Evolutionary conservation across 2,329 filamentous ascomycete species (phyloP).

Genomic region (Scytalidium lignicola): DNA sequence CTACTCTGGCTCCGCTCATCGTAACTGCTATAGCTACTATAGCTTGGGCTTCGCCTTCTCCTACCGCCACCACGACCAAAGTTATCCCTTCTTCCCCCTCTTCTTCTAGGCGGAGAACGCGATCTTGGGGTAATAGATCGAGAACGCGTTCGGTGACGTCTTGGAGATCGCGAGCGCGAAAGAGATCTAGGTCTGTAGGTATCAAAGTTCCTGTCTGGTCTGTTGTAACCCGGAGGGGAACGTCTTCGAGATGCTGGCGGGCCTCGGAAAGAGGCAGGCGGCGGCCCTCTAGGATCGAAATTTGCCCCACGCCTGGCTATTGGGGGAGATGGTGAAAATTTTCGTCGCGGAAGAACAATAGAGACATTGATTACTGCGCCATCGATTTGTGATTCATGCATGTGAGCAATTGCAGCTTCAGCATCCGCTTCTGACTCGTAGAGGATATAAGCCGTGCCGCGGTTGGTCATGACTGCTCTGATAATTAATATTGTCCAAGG

Average conservation of each 20-base stretch:
- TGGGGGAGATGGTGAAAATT: constrained; percentile 76
- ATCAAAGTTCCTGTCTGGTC: constrained; percentile 24
- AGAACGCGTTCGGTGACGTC: constrained; percentile 31
- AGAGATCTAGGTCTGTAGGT: constrained; percentile 30
- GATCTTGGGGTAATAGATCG: constrained; percentile 36
- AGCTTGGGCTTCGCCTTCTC: constrained; percentile 55
- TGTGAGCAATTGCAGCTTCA: constrained; percentile 84
- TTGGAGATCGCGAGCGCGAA: constrained; percentile 37
- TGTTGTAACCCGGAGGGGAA: constrained; percentile 19
- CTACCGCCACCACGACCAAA: constrained; percentile 22
- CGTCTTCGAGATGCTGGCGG: constrained; percentile 20
- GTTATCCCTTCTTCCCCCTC: constrained; percentile 23
- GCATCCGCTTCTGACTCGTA: constrained; percentile 74
- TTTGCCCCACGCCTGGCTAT: constrained; percentile 58
- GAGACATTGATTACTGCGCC: constrained; percentile 30
- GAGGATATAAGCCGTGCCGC: constrained; percentile 89
- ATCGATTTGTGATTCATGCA: constrained; percentile 83
- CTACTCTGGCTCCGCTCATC: constrained; percentile 40
- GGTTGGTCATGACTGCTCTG: constrained; percentile 71
- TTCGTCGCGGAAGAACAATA: constrained; percentile 35
- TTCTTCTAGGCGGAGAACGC: constrained; percentile 25
- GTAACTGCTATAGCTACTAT: constrained; percentile 55
- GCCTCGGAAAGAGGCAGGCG: constrained; percentile 14
- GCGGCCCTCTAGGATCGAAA: constrained; percentile 45
- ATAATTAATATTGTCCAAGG: constrained; percentile 15